phyloP scores from a whole-genome alignment of 176 grass and related monocot genomes.

The Typha latifolia region DNA sequence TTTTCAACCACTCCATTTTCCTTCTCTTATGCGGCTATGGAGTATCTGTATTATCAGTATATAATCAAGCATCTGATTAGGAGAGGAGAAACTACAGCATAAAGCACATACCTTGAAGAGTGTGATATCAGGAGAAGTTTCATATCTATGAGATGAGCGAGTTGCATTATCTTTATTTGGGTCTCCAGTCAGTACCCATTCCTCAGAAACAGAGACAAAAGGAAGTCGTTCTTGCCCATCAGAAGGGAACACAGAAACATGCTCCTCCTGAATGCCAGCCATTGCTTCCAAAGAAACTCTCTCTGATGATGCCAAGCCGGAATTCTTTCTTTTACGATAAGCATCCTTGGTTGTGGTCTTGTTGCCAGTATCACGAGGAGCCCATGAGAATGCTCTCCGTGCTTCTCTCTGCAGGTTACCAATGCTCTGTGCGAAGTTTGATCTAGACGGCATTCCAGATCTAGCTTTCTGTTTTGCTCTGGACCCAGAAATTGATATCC shows the following conservation, averaged over 20 bases:
- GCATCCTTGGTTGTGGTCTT: constrained; percentile 46
- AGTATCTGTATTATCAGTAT: no score
- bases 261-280: constrained; percentile 52
- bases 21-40: no score
- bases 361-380: constrained; percentile 50
- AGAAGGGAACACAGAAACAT: constrained; percentile 33
- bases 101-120: constrained; percentile 57
- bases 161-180: constrained; percentile 55
- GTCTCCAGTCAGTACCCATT: constrained; percentile 89
- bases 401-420: constrained; percentile 86
- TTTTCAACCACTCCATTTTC: no score
- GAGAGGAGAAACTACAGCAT: neutral
- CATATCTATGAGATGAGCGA: constrained; percentile 72
- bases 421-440: constrained; percentile 80
- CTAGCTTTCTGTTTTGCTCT: constrained; percentile 68
- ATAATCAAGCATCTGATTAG: neutral
- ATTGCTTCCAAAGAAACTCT: constrained; percentile 48
- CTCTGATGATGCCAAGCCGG: constrained; percentile 51
- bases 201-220: constrained; percentile 75
- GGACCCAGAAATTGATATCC: constrained; percentile 40
- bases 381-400: constrained; percentile 86
- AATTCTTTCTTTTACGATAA: constrained; percentile 80
- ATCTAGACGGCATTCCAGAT: constrained; percentile 41
- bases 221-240: constrained; percentile 75
- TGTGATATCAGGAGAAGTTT: constrained; percentile 92